phyloP scores from a whole-genome alignment of 2,329 filamentous ascomycete genomes.

The Huntiella abstrusa region DNA sequence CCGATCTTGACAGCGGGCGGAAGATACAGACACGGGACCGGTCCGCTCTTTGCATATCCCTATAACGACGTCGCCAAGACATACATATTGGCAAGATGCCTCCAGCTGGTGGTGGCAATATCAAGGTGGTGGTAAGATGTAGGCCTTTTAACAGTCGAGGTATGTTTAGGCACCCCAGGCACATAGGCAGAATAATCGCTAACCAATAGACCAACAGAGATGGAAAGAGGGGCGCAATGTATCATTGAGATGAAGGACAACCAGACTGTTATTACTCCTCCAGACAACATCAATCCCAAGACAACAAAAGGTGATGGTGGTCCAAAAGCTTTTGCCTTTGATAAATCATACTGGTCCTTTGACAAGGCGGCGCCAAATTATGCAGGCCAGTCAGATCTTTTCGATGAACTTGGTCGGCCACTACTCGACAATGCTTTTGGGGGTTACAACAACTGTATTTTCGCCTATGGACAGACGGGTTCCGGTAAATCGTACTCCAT shows the following conservation, averaged over 20 bases:
- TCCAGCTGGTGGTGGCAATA: conserved; percentile 53
- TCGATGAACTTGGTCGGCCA: conserved; percentile 71
- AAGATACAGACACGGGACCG: too few species aligned
- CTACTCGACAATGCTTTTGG: conserved; percentile 95
- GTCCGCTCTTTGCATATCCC: too few species aligned
- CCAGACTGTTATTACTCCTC: conserved; percentile 71
- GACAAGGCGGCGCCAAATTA: conserved; percentile 63
- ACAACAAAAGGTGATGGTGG: conserved; percentile 45
- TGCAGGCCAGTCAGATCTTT: conserved; percentile 76
- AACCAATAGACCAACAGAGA: conserved; percentile 36
- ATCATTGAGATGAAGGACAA: conserved; percentile 90
- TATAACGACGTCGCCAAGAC: background rate
- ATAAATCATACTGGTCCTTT: conserved; percentile 97
- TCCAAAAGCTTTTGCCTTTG: conserved; percentile 81
- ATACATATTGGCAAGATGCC: conserved; percentile 4
- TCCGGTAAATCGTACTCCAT: conserved; percentile 99
- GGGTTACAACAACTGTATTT: conserved; percentile 99
- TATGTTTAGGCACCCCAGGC: conserved; percentile 21
- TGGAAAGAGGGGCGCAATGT: conserved; percentile 81
- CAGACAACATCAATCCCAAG: conserved; percentile 55
- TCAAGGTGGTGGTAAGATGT: conserved; percentile 97
- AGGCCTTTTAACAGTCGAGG: conserved; percentile 93
- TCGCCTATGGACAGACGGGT: conserved; percentile 94
- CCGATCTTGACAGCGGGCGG: too few species aligned
- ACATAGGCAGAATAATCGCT: background rate